phyloP scores from a whole-genome alignment of 805 yeast species.

The Metschnikowia vanudenii region DNA sequence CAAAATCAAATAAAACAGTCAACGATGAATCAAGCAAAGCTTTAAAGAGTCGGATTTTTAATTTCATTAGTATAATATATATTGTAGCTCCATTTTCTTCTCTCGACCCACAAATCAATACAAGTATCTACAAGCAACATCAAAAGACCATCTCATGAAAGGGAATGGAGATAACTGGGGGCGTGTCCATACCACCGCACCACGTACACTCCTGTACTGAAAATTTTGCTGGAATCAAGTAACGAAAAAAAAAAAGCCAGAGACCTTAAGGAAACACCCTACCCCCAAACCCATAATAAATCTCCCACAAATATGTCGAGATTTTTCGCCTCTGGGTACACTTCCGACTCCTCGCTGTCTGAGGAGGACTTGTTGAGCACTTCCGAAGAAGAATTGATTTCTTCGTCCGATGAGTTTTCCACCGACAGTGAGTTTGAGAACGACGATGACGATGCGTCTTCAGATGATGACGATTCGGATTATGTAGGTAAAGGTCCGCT shows the following conservation, averaged over 20 bases:
- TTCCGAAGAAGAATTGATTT: conserved; percentile 61
- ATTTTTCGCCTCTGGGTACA: conserved; percentile 72
- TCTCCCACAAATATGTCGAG: conserved; percentile 65
- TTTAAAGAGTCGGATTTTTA: too few species aligned
- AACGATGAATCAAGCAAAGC: too few species aligned
- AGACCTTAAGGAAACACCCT: neutral
- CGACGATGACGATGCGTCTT: conserved; percentile 26
- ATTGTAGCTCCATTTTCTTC: too few species aligned
- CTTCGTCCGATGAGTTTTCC: conserved; percentile 43
- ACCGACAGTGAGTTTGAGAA: conserved; percentile 54
- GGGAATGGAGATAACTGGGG: neutral
- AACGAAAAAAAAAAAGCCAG: conserved; percentile 1
- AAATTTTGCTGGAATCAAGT: conserved; percentile 12
- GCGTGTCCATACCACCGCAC: conserved; percentile 15
- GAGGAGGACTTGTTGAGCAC: conserved; percentile 52
- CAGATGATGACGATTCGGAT: conserved; percentile 34
- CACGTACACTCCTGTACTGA: conserved; percentile 13
- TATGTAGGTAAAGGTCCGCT: conserved; percentile 47
- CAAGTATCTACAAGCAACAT: neutral
- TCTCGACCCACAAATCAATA: too few species aligned
- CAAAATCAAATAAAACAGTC: too few species aligned
- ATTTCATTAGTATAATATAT: too few species aligned
- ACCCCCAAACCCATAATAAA: conserved; percentile 3
- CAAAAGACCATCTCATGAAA: neutral
- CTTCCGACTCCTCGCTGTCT: conserved; percentile 53